Evolutionary conservation across 225 moss, liverwort and hornwort species (phyloP), one percentile per base, ranked within the genome.

Genomic region (Pseudoscleropodium purum): DNA sequence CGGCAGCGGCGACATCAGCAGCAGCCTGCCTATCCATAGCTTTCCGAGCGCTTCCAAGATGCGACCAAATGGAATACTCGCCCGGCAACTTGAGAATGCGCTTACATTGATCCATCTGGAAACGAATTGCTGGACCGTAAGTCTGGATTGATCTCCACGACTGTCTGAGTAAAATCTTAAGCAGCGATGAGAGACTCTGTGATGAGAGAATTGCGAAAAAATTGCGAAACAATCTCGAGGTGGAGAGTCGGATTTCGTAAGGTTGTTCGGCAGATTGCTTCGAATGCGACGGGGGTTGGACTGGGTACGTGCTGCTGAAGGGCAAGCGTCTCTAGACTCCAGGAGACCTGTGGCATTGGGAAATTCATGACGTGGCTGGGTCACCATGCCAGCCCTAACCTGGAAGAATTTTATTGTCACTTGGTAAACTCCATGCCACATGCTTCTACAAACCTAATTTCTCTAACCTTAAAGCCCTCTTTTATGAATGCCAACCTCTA

Each of bases 81-180:
- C 79, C 73, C 15, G 89, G 87, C 51, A 84, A 65, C 17, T 91
- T 87, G 39, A 91, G 84, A 60, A 91, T 87, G 63, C 84, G 64
- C 60, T 84, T 89, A 84, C 91, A 87, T 66, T 89, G 89, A 73
- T 91, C 89, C 91, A 89, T 89, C 41, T 61, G 56, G 37, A 15
- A 36, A 59, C 68, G 18, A 20, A 60, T 30, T 79, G 66, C 3
- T 73, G 43, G 11, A 43, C 24, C 43, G 73, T 7, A 16, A 72
- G 15, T 41, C 59, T 84, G 2, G 54, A 52, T 77, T 57, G 76
- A 43, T 18, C 43, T 68, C 5, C 43, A 17, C 41, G 26, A 13
- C 7, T 81, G 11, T 13, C 79, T 17, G 31, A 25, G 12, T 15
- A 41, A 36, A 81, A 52, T 29, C 81, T 63, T 5, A 39, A 15